Percentiles rank a stretch among this genome's conserved stretches.
These are phyloP conservation scores for Lentinula edodes DNA, from an alignment of 768 basidiomycete species.

Conservation along the genomic window DNA sequence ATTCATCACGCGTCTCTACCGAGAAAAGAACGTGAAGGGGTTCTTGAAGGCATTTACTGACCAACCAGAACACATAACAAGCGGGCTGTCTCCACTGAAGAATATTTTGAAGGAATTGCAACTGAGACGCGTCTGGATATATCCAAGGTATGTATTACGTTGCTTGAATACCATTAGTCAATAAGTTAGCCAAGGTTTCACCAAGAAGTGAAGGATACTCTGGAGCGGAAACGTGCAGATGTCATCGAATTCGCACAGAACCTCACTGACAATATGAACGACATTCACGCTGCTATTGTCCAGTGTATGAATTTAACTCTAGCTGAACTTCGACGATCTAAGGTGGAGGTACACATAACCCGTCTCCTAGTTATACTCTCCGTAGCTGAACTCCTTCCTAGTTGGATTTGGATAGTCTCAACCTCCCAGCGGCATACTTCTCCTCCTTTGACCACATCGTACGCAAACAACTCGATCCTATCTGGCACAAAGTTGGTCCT, in stretches of 20 bases:
- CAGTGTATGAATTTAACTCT: slow-evolving; percentile 93
- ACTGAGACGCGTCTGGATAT: slow-evolving; percentile 83
- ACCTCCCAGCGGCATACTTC: slow-evolving; percentile 90
- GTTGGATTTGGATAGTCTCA: slow-evolving; percentile 93
- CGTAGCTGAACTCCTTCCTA: slow-evolving; percentile 21
- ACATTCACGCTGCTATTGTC: slow-evolving; percentile 87
- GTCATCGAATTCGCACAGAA: slow-evolving; percentile 88
- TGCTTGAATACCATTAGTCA: neutral
- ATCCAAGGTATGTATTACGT: slow-evolving; percentile 61
- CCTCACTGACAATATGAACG: slow-evolving; percentile 81
- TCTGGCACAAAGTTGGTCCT: slow-evolving; percentile 96
- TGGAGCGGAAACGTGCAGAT: slow-evolving; percentile 82
- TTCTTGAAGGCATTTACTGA: slow-evolving; percentile 98
- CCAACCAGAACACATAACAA: slow-evolving; percentile 92
- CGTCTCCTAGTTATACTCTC: neutral
- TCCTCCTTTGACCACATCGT: slow-evolving; percentile 88
- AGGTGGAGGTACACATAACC: slow-evolving; percentile 50
- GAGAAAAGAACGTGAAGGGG: slow-evolving; percentile 83
- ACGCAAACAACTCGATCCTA: slow-evolving; percentile 81
- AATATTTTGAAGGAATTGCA: slow-evolving; percentile 93
- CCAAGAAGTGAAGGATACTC: slow-evolving; percentile 74
- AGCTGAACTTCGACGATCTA: slow-evolving; percentile 83
- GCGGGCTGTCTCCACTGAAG: slow-evolving; percentile 85
- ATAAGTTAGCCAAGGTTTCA: slow-evolving; percentile 64
- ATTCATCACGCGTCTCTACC: slow-evolving; percentile 87